Evolutionary conservation across 2,329 filamentous ascomycete genomes (phyloP).

Genomic region (Aspergillus sp.): DNA sequence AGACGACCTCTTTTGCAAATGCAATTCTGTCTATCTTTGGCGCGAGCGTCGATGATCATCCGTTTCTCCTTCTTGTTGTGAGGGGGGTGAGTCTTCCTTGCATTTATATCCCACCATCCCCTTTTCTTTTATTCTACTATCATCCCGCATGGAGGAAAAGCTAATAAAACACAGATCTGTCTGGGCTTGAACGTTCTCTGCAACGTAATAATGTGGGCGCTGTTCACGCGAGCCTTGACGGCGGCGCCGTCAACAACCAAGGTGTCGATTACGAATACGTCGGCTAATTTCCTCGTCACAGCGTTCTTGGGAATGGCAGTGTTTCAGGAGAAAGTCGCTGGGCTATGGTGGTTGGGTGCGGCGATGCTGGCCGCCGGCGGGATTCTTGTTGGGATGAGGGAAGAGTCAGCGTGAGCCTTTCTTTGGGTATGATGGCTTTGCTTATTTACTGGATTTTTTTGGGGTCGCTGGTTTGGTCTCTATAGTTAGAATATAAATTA

Average conservation of each 20-base stretch:
- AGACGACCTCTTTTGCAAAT: constrained; percentile 55
- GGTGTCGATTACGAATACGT: constrained; percentile 64
- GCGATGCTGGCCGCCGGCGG: constrained; percentile 60
- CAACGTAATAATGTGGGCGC: constrained; percentile 65
- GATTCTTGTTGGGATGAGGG: constrained; percentile 62
- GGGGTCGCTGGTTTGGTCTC: not conserved
- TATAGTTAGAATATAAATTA: not conserved
- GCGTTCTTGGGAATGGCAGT: constrained; percentile 59
- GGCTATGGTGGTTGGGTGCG: constrained; percentile 63
- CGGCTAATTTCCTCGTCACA: constrained; percentile 63
- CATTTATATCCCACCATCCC: too few species aligned
- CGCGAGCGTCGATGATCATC: constrained; percentile 32
- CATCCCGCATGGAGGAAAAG: not conserved
- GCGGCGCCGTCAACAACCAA: constrained; percentile 61
- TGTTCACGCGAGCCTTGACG: constrained; percentile 63
- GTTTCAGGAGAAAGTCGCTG: constrained; percentile 57
- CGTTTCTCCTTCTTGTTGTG: constrained; percentile 51
- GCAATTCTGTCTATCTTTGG: constrained; percentile 48
- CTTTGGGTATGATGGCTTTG: not conserved
- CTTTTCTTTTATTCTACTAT: not conserved
- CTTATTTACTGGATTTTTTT: not conserved
- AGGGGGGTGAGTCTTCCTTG: constrained; percentile 48
- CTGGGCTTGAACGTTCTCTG: constrained; percentile 62
- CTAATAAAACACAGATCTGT: constrained; percentile 49
- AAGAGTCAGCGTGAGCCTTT: constrained; percentile 24